Base-by-base conservation (phyloP, 208 protist species). In the Lotmaria passim region DNA sequence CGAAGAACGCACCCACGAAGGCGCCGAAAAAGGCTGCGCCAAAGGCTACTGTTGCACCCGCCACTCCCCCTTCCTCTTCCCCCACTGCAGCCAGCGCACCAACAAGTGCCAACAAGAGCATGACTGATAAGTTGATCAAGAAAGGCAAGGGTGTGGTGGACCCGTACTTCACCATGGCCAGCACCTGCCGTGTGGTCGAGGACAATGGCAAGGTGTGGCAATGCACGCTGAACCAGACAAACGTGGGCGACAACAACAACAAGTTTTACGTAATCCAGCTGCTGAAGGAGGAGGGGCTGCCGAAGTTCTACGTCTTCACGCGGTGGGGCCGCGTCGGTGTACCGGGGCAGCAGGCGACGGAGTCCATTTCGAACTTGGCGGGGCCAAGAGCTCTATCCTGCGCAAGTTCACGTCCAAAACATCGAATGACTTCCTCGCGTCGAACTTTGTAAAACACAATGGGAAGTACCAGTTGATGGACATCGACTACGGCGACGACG, bases 211-310 rank as follows among this genome's bases (percentile, higher is more conserved):
- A 47, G 14, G 81, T 96, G 33, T 93, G 79, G 53, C 89, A 93
- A 75, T 91, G 81, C 68, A 93, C 79, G 34, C 76, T 97, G 48
- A 96, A 96, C 52, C 87, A 95, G 62, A 93, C 87, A 1, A 90
- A 97, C 68, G 78, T 91, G 17, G 33, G 59, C 26, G 33, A 53
- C 26, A 95, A 94, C 76, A 96, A 93, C 58, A 96, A 95, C 69
- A 94, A 94, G 68, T 95, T 88, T 69, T 96, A 94, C 72, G 66
- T 94, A n/a, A 63, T 96, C 23, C 90, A 97, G 77, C 73, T 94
- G 0, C 71, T 97, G 24, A 69, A 94, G 73, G 75, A 84, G 4
- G 87, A 94, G 55, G 17, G 11, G 51, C 24, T 51, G 7, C 56
- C 41, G 10, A 15, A 48, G 8, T 91, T 77, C 38, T 86, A 83